Conservation (phyloP, 306 rosid species). For the Urtica urens region DNA sequence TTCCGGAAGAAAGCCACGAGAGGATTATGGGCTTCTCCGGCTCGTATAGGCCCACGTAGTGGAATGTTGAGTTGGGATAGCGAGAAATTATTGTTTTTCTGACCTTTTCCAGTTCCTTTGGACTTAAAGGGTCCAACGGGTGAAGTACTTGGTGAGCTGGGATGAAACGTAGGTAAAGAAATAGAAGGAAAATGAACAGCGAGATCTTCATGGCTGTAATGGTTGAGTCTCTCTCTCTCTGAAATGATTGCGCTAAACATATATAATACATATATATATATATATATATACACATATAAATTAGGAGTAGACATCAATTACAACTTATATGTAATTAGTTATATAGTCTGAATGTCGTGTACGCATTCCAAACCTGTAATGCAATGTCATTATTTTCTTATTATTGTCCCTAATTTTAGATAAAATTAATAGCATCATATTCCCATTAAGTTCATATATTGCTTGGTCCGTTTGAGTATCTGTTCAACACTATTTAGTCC, state of each 20-base stretch:
- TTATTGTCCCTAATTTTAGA: no score
- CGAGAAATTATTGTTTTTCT: constrained; percentile 22
- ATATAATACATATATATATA: no score
- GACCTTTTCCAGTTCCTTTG: constrained; percentile 17
- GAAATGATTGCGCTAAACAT: not conserved
- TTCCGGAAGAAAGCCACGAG: constrained; percentile 28
- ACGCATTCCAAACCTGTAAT: no score
- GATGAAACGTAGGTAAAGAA: not conserved
- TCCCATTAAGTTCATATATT: no score
- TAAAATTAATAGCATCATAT: no score
- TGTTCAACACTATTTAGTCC: no score
- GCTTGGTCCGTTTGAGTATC: no score
- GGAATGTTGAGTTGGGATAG: constrained; percentile 18
- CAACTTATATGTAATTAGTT: no score
- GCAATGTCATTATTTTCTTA: no score
- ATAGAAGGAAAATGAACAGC: not conserved
- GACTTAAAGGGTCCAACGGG: constrained; percentile 39
- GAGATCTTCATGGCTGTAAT: not conserved
- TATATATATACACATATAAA: not conserved
- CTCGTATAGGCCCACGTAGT: constrained; percentile 43
- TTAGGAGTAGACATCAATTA: no score
- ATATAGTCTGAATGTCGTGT: no score
- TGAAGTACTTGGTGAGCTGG: constrained; percentile 11
- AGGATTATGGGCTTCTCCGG: constrained; percentile 31
- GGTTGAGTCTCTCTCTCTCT: no score